phyloP scores from a whole-genome alignment of 129 eudicot species.

The Flaveria ramosissima region DNA sequence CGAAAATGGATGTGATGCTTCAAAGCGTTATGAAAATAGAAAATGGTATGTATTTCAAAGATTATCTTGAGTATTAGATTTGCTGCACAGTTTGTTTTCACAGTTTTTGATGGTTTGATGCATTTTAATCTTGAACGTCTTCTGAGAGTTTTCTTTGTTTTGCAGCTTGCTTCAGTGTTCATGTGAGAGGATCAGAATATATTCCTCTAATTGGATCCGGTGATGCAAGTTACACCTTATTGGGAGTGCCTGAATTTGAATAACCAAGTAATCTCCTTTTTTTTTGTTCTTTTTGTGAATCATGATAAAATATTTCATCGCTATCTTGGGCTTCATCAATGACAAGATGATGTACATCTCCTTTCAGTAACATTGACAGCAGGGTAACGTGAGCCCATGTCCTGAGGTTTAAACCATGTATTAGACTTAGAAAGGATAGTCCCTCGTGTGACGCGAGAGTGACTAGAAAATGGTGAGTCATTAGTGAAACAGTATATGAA shows the following conservation, averaged over 20 bases:
- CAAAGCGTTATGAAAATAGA: slow-evolving; percentile 97
- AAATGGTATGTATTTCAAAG: slow-evolving; percentile 55
- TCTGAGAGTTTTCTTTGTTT: slow-evolving; percentile 4
- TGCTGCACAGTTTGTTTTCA: slow-evolving; percentile 9
- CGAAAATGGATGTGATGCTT: slow-evolving; percentile 92
- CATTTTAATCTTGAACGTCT: neutral
- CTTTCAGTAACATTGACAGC: neutral
- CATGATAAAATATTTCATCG: neutral
- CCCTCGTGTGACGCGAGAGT: no score
- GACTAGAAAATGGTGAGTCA: no score
- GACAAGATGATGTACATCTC: no score
- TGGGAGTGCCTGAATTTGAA: slow-evolving; percentile 57
- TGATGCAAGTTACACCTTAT: slow-evolving; percentile 49
- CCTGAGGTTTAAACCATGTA: slow-evolving; percentile 4
- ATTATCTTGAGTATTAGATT: neutral
- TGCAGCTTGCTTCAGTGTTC: slow-evolving; percentile 95
- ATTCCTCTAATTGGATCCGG: slow-evolving; percentile 70
- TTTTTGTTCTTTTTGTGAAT: neutral
- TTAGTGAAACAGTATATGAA: no score
- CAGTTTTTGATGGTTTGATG: neutral
- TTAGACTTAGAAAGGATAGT: neutral
- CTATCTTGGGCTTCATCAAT: neutral
- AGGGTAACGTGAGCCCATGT: slow-evolving; percentile 1
- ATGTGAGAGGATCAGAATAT: slow-evolving; percentile 95
- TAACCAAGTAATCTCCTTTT: slow-evolving; percentile 26